A percentile compares a stretch with the other conserved stretches of the same genome.
These are phyloP conservation scores for Podospora australis DNA, from an alignment of 495 filamentous ascomycete species.

Conservation along the genomic window DNA sequence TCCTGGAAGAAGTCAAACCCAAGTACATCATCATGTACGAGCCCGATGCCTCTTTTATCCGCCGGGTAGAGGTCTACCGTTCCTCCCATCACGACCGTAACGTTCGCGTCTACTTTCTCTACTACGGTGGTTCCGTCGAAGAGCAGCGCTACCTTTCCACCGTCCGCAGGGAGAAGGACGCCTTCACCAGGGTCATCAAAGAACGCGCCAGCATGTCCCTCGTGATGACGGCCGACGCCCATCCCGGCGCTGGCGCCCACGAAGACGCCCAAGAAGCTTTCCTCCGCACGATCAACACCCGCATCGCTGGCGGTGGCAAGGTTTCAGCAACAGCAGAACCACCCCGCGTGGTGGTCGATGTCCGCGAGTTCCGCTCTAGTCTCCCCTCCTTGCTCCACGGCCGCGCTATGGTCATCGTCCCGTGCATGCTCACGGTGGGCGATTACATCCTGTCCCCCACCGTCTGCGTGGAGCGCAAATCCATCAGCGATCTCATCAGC, in stretches of 20 bases:
- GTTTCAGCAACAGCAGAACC: slow-evolving; percentile 83
- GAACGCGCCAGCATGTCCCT: slow-evolving; percentile 91
- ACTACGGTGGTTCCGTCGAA: slow-evolving; percentile 90
- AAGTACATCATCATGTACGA: slow-evolving; percentile 99
- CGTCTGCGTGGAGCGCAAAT: slow-evolving; percentile 94
- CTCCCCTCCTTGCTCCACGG: slow-evolving; percentile 89
- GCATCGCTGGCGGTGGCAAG: slow-evolving; percentile 89
- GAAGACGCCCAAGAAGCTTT: slow-evolving; percentile 90
- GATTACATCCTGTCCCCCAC: slow-evolving; percentile 89
- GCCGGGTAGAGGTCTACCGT: slow-evolving; percentile 90
- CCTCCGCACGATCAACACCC: slow-evolving; percentile 89
- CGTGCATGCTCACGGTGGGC: slow-evolving; percentile 92
- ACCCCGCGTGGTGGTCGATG: slow-evolving; percentile 90
- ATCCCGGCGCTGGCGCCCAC: too few relatives aligned
- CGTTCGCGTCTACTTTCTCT: slow-evolving; percentile 91
- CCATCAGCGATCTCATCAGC: slow-evolving; percentile 79
- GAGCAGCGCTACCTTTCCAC: slow-evolving; percentile 90
- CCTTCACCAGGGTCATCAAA: slow-evolving; percentile 86
- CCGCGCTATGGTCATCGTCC: slow-evolving; percentile 74
- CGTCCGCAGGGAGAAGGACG: slow-evolving; percentile 87
- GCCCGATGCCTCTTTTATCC: slow-evolving; percentile 90
- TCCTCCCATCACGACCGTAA: slow-evolving; percentile 86
- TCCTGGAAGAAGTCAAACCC: slow-evolving; percentile 87
- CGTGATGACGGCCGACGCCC: slow-evolving; percentile 65
- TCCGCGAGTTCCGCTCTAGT: slow-evolving; percentile 90